A percentile compares a stretch with the other conserved stretches of the same genome.
phyloP scores from a whole-genome alignment of 495 filamentous ascomycete genomes.

The Aspergillus heteromorphus region DNA sequence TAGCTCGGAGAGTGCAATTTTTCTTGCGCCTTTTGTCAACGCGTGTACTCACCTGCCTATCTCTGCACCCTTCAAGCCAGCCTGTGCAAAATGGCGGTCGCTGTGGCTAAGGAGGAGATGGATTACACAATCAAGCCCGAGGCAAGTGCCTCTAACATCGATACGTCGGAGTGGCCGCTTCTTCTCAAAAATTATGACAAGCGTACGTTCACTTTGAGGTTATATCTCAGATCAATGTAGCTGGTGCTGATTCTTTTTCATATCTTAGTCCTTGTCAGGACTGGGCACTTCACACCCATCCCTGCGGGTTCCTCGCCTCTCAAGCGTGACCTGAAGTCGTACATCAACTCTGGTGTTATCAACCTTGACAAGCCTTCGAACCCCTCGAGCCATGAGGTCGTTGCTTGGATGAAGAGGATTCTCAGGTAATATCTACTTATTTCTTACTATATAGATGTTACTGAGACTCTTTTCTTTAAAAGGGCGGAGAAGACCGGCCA shows the following conservation, averaged over 20 bases:
- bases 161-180: conserved; percentile 80
- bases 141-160: conserved; percentile 59
- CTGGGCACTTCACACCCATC: conserved; percentile 91
- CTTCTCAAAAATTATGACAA: conserved; percentile 90
- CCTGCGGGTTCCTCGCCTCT: conserved; percentile 79
- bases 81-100: conserved; percentile 48
- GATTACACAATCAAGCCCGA: conserved; percentile 88
- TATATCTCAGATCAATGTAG: conserved; percentile 7
- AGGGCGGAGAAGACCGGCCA: conserved; percentile 97
- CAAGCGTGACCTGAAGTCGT: conserved; percentile 90
- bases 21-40: conserved; percentile 16
- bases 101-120: conserved; percentile 58
- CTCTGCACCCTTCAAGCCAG: conserved; percentile 21
- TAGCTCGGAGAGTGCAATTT: conserved; percentile 19
- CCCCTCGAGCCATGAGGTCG: conserved; percentile 95
- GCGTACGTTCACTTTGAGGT: conserved; percentile 40
- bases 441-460: background rate
- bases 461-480: conserved; percentile 11
- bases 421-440: conserved; percentile 55
- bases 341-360: conserved; percentile 93
- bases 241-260: conserved; percentile 15
- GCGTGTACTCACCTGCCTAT: conserved; percentile 14
- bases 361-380: conserved; percentile 98
- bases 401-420: conserved; percentile 97
- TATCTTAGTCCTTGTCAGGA: conserved; percentile 70